Evolutionary conservation across 2,329 filamentous ascomycete genomes (phyloP).

Genomic region (Penicillium nordicum): DNA sequence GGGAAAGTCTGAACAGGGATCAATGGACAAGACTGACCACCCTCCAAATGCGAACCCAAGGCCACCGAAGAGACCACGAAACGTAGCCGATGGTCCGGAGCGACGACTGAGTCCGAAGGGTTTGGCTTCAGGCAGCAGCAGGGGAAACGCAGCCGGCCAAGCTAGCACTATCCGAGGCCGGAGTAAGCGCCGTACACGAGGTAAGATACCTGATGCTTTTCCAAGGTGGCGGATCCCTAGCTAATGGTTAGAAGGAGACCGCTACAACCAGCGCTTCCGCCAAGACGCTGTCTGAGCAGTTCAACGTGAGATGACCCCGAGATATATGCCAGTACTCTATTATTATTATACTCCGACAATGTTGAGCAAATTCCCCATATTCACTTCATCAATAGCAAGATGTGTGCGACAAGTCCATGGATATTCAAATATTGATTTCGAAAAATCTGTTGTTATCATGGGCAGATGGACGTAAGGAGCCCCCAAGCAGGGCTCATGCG

Average conservation of each 20-base stretch:
- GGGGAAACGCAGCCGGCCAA: conserved; percentile 7
- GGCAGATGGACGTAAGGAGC: not conserved
- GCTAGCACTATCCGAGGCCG: conserved; percentile 13
- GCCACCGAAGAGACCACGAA: conserved; percentile 15
- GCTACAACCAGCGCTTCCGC: conserved; percentile 32
- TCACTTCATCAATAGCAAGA: not conserved
- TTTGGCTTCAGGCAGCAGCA: conserved; percentile 30
- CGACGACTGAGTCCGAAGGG: conserved; percentile 29
- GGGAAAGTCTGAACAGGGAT: not conserved
- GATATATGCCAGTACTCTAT: not conserved
- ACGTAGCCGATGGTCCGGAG: conserved; percentile 22
- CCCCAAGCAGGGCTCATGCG: not conserved
- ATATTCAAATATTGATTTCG: not conserved
- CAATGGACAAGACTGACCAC: not conserved
- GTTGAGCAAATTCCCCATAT: not conserved
- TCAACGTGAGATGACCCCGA: not conserved
- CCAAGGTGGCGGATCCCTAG: not conserved
- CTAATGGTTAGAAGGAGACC: conserved; percentile 27
- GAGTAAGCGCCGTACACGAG: conserved; percentile 26
- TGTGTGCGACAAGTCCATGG: not conserved
- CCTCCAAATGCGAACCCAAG: not conserved
- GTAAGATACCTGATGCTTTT: conserved; percentile 16
- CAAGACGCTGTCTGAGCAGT: conserved; percentile 12
- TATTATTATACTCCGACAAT: not conserved
- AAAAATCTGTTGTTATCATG: not conserved